These are phyloP conservation scores for Plenodomus tracheiphilus DNA, from an alignment of 2,329 filamentous ascomycete species.

Conservation along the genomic window DNA sequence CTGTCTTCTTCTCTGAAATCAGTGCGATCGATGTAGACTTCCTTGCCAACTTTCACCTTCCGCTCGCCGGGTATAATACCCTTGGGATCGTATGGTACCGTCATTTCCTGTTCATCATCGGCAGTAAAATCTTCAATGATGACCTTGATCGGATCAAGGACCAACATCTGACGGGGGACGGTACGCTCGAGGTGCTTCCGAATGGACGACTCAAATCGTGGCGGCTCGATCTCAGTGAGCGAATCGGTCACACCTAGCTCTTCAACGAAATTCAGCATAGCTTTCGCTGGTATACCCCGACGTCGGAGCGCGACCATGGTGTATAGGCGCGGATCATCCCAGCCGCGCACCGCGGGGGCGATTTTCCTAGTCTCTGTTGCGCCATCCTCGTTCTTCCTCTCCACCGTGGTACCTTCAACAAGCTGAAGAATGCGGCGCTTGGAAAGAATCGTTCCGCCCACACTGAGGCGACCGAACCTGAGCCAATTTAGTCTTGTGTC, in stretches of 20 bases:
- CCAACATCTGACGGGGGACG: constrained; percentile 85
- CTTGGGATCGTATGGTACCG: constrained; percentile 81
- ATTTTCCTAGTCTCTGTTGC: constrained; percentile 44
- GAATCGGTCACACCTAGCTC: constrained; percentile 89
- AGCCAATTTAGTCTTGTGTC: constrained; percentile 12
- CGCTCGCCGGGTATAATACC: constrained; percentile 61
- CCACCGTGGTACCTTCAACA: constrained; percentile 64
- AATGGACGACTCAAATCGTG: constrained; percentile 82
- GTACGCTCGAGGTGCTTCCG: constrained; percentile 85
- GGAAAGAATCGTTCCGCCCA: constrained; percentile 82
- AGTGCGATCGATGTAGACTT: constrained; percentile 79
- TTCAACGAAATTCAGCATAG: constrained; percentile 85
- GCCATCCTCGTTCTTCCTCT: constrained; percentile 50
- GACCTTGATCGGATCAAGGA: constrained; percentile 82
- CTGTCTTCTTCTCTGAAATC: constrained; percentile 77
- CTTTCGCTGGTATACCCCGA: constrained; percentile 83
- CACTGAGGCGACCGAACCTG: constrained; percentile 69
- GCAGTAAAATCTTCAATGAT: constrained; percentile 75
- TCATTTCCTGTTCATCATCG: constrained; percentile 69
- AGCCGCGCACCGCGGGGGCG: constrained; percentile 70
- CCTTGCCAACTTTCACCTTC: constrained; percentile 69
- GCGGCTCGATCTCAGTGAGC: constrained; percentile 75
- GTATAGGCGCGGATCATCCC: constrained; percentile 90
- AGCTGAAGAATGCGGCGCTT: constrained; percentile 83
- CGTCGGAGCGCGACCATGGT: constrained; percentile 83